Percentiles rank a stretch among this genome's conserved stretches.
These are phyloP conservation scores for Conringia planisiliqua DNA, from an alignment of 345 rosid genomes.

Conservation along the genomic window DNA sequence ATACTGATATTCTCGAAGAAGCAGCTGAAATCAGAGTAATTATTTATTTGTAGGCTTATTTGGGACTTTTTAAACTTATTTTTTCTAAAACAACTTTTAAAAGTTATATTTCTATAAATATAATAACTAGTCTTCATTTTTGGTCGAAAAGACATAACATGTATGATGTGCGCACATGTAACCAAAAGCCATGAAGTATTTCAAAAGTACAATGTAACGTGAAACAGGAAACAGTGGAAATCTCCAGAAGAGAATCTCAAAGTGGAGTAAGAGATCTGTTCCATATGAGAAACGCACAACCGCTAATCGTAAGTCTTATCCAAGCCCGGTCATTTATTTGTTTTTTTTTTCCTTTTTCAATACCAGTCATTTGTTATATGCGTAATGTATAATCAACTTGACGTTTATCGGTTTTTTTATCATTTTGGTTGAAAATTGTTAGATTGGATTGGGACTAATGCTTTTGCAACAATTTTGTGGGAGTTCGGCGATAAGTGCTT, in stretches of 20 bases:
- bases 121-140: background rate
- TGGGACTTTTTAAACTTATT: background rate
- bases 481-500: constrained; percentile 32
- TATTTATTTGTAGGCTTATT: background rate
- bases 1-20: constrained; percentile 19
- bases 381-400: background rate
- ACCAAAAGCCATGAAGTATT: background rate
- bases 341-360: no score
- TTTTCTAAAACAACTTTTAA: no score
- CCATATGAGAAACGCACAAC: constrained; percentile 20
- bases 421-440: background rate
- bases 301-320: constrained; percentile 24
- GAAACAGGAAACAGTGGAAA: constrained; percentile 29
- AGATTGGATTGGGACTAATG: constrained; percentile 41
- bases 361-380: background rate
- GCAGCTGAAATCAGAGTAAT: constrained; percentile 30
- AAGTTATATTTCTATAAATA: background rate
- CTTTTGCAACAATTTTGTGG: constrained; percentile 36
- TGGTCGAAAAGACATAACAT: background rate
- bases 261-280: constrained; percentile 28
- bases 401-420: background rate
- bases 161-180: background rate
- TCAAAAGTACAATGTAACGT: background rate
- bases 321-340: no score
- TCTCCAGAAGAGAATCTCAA: constrained; percentile 20